phyloP scores from a whole-genome alignment of 768 basidiomycete genomes.

The Pulveroboletus sp. region DNA sequence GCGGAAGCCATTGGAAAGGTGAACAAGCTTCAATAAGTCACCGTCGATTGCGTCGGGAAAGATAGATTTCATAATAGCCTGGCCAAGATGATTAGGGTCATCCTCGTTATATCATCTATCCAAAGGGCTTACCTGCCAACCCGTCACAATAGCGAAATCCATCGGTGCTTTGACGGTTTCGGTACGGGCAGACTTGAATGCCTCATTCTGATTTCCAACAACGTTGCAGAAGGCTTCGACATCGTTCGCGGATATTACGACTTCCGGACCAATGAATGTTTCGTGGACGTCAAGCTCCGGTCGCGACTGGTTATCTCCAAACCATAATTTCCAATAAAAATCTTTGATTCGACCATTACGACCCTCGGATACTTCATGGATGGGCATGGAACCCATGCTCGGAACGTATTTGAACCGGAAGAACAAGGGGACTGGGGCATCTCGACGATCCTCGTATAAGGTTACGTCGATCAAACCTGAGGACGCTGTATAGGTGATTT shows the following conservation, averaged over 20 bases:
- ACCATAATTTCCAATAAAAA: constrained; percentile 99
- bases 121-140: constrained; percentile 80
- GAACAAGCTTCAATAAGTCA: constrained; percentile 92
- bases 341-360: constrained; percentile 91
- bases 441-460: constrained; percentile 79
- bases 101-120: background rate
- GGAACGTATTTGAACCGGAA: constrained; percentile 87
- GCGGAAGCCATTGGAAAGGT: constrained; percentile 95
- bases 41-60: constrained; percentile 92
- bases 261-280: constrained; percentile 83
- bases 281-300: constrained; percentile 78
- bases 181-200: constrained; percentile 76
- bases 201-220: constrained; percentile 89
- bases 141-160: constrained; percentile 98
- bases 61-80: constrained; percentile 99
- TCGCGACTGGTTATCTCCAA: constrained; percentile 76
- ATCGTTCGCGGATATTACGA: constrained; percentile 68
- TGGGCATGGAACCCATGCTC: constrained; percentile 83
- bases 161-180: constrained; percentile 80
- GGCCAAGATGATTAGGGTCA: constrained; percentile 12
- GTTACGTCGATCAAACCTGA: constrained; percentile 63
- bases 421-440: constrained; percentile 69
- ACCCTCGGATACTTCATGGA: constrained; percentile 81
- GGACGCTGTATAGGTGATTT: constrained; percentile 56
- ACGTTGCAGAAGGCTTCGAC: constrained; percentile 90